Percentiles rank a stretch among this genome's conserved stretches.
These are phyloP conservation scores for Eucalyptus lansdowneana DNA, from an alignment of 345 rosid genomes.

Conservation along the genomic window DNA sequence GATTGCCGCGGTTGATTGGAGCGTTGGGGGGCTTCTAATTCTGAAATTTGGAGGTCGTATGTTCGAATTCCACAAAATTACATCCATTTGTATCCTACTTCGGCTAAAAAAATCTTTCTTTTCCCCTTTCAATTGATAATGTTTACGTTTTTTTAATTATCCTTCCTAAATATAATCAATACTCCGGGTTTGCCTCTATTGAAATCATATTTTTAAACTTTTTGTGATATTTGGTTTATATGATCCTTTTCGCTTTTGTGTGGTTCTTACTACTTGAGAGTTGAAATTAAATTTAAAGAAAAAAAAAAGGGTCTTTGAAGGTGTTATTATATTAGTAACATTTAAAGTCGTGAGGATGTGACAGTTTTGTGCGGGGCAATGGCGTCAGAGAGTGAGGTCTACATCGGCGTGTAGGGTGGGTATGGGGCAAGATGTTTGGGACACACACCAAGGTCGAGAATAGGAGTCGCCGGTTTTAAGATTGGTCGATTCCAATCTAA, in stretches of 20 bases:
- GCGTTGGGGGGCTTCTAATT: neutral
- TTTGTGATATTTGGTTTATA: neutral
- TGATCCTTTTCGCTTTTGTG: neutral
- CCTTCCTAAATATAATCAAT: neutral
- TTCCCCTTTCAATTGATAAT: neutral
- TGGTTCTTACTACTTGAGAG: neutral
- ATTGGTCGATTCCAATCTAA: neutral
- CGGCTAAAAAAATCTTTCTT: neutral
- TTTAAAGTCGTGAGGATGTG: neutral
- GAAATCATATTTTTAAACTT: neutral
- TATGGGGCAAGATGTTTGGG: neutral
- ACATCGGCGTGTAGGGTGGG: neutral
- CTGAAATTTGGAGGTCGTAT: neutral
- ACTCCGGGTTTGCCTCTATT: neutral
- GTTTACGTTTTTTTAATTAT: neutral
- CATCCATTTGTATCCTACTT: neutral
- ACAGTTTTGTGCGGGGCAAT: neutral
- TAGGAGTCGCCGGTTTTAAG: too few species aligned
- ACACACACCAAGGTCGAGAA: neutral
- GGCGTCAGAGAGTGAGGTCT: neutral
- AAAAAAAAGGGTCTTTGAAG: neutral
- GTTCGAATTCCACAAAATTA: neutral
- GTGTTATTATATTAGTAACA: neutral
- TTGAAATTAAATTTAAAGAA: neutral
- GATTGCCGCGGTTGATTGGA: neutral